These are phyloP conservation scores for Botrytis deweyae DNA, from an alignment of 2,329 filamentous ascomycete genomes.

Conservation along the genomic window DNA sequence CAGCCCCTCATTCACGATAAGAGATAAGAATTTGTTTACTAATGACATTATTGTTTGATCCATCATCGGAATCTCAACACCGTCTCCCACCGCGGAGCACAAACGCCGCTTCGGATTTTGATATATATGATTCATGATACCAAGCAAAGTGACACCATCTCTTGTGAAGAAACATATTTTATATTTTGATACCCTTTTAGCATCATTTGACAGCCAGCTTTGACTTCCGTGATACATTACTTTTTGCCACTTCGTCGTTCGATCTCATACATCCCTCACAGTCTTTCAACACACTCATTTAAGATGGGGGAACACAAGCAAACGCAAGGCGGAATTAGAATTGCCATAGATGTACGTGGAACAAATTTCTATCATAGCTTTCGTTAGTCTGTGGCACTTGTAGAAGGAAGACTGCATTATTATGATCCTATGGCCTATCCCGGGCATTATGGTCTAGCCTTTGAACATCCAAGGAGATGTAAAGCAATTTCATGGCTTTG, in stretches of 20 bases:
- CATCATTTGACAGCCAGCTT: neutral
- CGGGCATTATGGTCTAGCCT: conserved; percentile 1
- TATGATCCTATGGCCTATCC: neutral
- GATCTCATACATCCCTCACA: neutral
- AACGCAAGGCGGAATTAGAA: conserved; percentile 59
- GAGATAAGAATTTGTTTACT: conserved; percentile 18
- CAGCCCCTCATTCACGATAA: conserved; percentile 22
- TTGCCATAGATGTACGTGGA: conserved; percentile 56
- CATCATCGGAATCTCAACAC: conserved; percentile 19
- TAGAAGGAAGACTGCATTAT: conserved; percentile 9
- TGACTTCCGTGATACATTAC: neutral
- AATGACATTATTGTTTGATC: conserved; percentile 6
- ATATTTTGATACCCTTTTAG: neutral
- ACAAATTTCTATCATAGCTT: neutral
- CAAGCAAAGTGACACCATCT: neutral
- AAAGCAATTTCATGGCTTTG: neutral
- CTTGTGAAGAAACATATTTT: neutral
- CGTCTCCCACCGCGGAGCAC: conserved; percentile 18
- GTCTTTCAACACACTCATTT: conserved; percentile 26
- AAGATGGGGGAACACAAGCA: conserved; percentile 24
- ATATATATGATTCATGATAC: conserved; percentile 15
- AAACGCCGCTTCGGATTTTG: conserved; percentile 7
- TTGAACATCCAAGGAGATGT: conserved; percentile 22
- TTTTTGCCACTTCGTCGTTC: conserved; percentile 7
- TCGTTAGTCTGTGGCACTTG: conserved; percentile 31